Evolutionary conservation across 805 yeast species (phyloP), one percentile per base, ranked within the genome.

Genomic region (Myxozyma udenii): DNA sequence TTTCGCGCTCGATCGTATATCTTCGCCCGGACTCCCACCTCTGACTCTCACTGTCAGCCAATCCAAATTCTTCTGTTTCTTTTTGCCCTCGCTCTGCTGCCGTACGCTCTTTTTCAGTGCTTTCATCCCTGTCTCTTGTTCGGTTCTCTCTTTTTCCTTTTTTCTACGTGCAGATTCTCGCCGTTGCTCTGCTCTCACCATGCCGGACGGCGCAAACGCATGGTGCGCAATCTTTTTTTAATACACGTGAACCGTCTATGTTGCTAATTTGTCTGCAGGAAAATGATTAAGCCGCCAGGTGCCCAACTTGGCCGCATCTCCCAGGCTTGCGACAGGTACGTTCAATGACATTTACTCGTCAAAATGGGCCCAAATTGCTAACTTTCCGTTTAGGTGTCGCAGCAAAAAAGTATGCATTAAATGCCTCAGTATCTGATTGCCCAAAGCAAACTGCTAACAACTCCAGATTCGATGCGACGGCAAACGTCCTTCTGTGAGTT

Each of bases 271-370:
- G 7, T 21, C 36, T 44, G 7, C 37, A 65, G 73, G 69, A 81
- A 79, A 60, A 77, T 79, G 37, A 87, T 86, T 51, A 77, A 78
- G 57, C 78, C 87, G 1, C 87, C 87, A 1, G 90, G 91, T 1
- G 71, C 81, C 12, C 74, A 77, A 24, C 73, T 78, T 0, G 83
- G 80, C 51, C 70, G 96, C 50, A 85, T 86, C 2, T 90, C 95
- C 0, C 96, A 88, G 65, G 95, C 95, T 0, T 88, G 96, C 68
- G 96, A 88, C 65, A 71, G 97, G 45, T 89, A 96, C 64, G 57
- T 48, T 5, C 33, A 28, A 28, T n/a, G n/a, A n/a, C n/a, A 28
- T 28, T 28, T 14, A 9, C 14, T 28, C 33, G n/a, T n/a, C n/a
- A n/a, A n/a, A n/a, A n/a, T n/a, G n/a, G n/a, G n/a, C n/a, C n/a